phyloP scores from a whole-genome alignment of 1,284 basidiomycete species.

The Filobasidium uniguttulatum region DNA sequence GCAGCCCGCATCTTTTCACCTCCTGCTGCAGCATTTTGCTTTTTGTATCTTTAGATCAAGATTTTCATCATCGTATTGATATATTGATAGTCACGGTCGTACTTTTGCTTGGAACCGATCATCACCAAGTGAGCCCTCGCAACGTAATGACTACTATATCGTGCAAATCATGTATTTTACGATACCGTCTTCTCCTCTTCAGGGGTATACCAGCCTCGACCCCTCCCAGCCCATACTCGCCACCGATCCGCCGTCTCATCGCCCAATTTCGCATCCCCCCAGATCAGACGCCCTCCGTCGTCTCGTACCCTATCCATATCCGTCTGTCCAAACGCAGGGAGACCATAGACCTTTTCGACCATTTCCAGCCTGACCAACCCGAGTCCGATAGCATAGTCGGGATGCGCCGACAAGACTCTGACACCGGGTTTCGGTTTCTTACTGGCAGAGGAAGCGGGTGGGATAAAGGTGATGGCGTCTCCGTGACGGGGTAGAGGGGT shows the following conservation, averaged over 20 bases:
- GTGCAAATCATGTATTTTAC: too few relatives aligned
- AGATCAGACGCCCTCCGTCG: slow-evolving; percentile 4
- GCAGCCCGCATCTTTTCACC: too few relatives aligned
- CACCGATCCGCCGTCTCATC: neutral
- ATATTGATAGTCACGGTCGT: too few relatives aligned
- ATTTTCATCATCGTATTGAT: too few relatives aligned
- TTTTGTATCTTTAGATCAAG: too few relatives aligned
- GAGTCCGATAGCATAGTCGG: slow-evolving; percentile 23
- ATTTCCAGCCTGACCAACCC: slow-evolving; percentile 34
- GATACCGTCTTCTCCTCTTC: slow-evolving; percentile 2
- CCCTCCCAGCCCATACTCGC: slow-evolving; percentile 14
- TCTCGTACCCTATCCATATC: too few relatives aligned
- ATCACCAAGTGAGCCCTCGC: too few relatives aligned
- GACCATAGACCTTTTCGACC: slow-evolving; percentile 28
- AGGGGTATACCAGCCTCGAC: slow-evolving; percentile 12
- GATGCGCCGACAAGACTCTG: slow-evolving; percentile 24
- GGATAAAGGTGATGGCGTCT: slow-evolving; percentile 11
- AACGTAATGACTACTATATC: too few relatives aligned
- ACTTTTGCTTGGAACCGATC: too few relatives aligned
- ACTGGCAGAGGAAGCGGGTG: slow-evolving; percentile 17
- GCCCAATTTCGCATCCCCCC: neutral
- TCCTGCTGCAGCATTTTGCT: too few relatives aligned
- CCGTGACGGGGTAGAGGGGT: slow-evolving; percentile 2
- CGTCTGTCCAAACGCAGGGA: slow-evolving; percentile 3
- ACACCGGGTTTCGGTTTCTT: slow-evolving; percentile 31